Evolutionary conservation across 345 rosid genomes (phyloP), one percentile per base, ranked within the genome.

Genomic region (Limnanthes douglasii): DNA sequence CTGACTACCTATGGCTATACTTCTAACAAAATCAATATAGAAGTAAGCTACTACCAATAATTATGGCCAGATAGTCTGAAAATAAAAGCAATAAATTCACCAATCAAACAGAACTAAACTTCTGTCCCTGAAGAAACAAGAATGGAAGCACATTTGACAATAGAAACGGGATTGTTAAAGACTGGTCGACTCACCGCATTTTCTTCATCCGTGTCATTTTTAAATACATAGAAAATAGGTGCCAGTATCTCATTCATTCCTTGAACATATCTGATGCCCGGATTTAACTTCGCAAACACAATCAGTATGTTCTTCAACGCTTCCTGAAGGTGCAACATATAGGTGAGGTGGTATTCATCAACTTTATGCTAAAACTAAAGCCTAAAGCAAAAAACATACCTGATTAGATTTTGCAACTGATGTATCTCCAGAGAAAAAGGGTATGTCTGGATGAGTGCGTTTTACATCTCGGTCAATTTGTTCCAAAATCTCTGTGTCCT

Each of bases 201-300:
- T 53, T 75, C 94, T 57, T 54, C 82, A 20, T 90, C 88, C 11
- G 83, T 85, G 53, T 90, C 96, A 54, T 69, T 90, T 52, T 49
- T 80, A 57, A 84, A 90, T 24, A 85, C 80, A 53, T 77, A 84
- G 38, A 58, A 90, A 51, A 90, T 43, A 32, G 94, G 98, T 37
- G 96, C 96, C 69, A 90, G 57, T 45, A 84, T 69, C 55, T 90
- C 98, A 53, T 90, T 90, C 98, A 90, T 90, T 66, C 96, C 98
- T 73, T 90, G 98, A 49, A 90, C 94, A 64, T 90, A 90, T 78
- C 94, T 70, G 65, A 90, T 78, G 11, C 98, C 96, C 45, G 88
- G 94, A 71, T 90, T 90, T 62, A 90, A 64, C 82, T 90, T 90
- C 6, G 98, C 98, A 62, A 84, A 90, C 39, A 90, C 65, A 24